A percentile compares a stretch with the other conserved stretches of the same genome.
phyloP scores from a whole-genome alignment of 768 basidiomycete species.

The Dentipellis sp. region DNA sequence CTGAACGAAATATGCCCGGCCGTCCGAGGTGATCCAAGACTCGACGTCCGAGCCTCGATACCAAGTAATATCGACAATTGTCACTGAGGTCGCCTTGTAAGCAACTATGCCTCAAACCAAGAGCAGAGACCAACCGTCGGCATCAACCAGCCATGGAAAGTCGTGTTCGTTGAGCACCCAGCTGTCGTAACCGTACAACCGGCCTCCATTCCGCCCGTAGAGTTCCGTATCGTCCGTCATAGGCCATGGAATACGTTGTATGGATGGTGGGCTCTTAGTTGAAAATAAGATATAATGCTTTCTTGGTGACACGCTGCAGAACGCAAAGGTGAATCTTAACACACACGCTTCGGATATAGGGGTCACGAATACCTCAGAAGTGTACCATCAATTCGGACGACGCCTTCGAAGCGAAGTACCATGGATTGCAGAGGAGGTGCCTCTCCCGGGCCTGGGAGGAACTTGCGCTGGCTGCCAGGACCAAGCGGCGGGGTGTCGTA shows the following conservation, averaged over 20 bases:
- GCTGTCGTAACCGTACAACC: slow-evolving; percentile 46
- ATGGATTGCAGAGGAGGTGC: slow-evolving; percentile 61
- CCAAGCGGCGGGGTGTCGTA: slow-evolving; percentile 48
- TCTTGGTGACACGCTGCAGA: slow-evolving; percentile 62
- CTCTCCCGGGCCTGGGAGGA: slow-evolving; percentile 77
- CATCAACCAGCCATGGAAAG: slow-evolving; percentile 66
- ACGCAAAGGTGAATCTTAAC: too few relatives aligned
- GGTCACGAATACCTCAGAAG: slow-evolving; percentile 46
- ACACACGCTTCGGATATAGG: background rate
- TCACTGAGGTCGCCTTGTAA: slow-evolving; percentile 31
- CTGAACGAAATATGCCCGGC: slow-evolving; percentile 71
- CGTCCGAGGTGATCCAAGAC: slow-evolving; percentile 82
- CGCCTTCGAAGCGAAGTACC: slow-evolving; percentile 68
- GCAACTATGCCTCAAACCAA: background rate
- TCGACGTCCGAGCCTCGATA: slow-evolving; percentile 55
- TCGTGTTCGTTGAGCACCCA: slow-evolving; percentile 62
- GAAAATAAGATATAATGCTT: slow-evolving; percentile 64
- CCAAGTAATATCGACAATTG: slow-evolving; percentile 53
- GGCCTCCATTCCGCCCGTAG: slow-evolving; percentile 20
- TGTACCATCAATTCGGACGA: slow-evolving; percentile 68
- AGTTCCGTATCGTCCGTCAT: slow-evolving; percentile 33
- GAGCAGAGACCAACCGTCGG: slow-evolving; percentile 43
- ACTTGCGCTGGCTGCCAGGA: slow-evolving; percentile 49
- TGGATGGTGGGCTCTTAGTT: slow-evolving; percentile 60
- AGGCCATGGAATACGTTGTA: slow-evolving; percentile 86